Conservation (phyloP, 441 rosid species). For the Erodium texanum region DNA sequence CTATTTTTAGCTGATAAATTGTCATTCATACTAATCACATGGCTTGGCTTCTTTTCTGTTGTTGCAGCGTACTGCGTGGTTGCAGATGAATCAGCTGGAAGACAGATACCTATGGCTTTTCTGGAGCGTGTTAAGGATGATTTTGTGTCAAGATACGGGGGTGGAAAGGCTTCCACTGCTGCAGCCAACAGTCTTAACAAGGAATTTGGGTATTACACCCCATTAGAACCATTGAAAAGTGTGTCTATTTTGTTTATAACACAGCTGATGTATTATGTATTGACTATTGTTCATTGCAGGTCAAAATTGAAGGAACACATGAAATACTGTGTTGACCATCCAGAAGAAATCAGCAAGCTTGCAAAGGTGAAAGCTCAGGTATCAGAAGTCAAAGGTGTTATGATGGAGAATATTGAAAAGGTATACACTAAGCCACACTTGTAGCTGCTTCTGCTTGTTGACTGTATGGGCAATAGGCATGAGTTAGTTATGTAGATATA, state of each 20-base stretch:
- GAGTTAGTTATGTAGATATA: not conserved
- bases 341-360: conserved; percentile 12
- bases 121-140: conserved; percentile 17
- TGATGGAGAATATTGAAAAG: conserved; percentile 17
- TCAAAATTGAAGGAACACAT: conserved; percentile 16
- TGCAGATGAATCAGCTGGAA: not conserved
- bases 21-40: not conserved
- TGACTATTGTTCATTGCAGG: not conserved
- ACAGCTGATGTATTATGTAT: not conserved
- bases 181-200: conserved; percentile 14
- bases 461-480: not conserved
- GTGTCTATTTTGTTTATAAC: not conserved
- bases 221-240: not conserved
- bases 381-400: conserved; percentile 15
- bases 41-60: not conserved
- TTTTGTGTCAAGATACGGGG: conserved; percentile 15
- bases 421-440: not conserved
- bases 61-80: conserved; percentile 16
- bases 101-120: conserved; percentile 17
- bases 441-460: not conserved
- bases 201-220: conserved; percentile 13
- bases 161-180: conserved; percentile 13
- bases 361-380: conserved; percentile 12
- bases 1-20: not conserved
- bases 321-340: conserved; percentile 14